These are phyloP conservation scores for Globisporangium irregulare DNA, from an alignment of 352 stramenopile species.

Conservation along the genomic window DNA sequence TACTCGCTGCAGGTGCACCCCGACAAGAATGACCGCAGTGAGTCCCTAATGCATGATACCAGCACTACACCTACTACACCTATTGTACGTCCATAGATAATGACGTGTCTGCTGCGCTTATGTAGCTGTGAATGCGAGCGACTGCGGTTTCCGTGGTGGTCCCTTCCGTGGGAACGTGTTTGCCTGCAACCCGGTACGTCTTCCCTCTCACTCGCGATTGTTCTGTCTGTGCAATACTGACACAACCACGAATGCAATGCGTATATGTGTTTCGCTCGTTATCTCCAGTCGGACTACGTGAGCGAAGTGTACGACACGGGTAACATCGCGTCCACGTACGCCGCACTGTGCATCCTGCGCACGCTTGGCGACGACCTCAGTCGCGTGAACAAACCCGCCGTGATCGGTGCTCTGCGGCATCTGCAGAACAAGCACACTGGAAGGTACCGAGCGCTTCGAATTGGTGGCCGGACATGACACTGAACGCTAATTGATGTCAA, in stretches of 20 bases:
- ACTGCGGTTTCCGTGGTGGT: slow-evolving; percentile 76
- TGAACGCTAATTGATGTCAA: neutral
- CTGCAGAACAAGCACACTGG: slow-evolving; percentile 77
- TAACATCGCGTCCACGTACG: slow-evolving; percentile 86
- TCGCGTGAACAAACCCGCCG: slow-evolving; percentile 67
- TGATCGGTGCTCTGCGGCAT: slow-evolving; percentile 55
- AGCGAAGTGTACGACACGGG: slow-evolving; percentile 77
- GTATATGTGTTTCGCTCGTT: neutral
- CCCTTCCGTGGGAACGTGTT: slow-evolving; percentile 67
- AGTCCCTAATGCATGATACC: neutral
- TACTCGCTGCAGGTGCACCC: slow-evolving; percentile 81
- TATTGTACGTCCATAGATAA: neutral
- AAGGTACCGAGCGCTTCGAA: slow-evolving; percentile 30
- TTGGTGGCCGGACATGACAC: neutral
- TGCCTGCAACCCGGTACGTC: slow-evolving; percentile 30
- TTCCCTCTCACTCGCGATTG: neutral
- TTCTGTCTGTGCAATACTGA: neutral
- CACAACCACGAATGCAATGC: neutral
- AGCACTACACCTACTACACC: neutral
- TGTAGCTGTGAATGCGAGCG: slow-evolving; percentile 55
- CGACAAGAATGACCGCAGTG: slow-evolving; percentile 56
- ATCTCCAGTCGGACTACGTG: slow-evolving; percentile 42
- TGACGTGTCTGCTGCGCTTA: neutral
- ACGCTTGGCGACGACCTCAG: slow-evolving; percentile 83
- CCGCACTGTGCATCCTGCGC: slow-evolving; percentile 76